Base-by-base conservation (phyloP, 2,329 filamentous ascomycete species). In the Ilyonectria destructans region DNA sequence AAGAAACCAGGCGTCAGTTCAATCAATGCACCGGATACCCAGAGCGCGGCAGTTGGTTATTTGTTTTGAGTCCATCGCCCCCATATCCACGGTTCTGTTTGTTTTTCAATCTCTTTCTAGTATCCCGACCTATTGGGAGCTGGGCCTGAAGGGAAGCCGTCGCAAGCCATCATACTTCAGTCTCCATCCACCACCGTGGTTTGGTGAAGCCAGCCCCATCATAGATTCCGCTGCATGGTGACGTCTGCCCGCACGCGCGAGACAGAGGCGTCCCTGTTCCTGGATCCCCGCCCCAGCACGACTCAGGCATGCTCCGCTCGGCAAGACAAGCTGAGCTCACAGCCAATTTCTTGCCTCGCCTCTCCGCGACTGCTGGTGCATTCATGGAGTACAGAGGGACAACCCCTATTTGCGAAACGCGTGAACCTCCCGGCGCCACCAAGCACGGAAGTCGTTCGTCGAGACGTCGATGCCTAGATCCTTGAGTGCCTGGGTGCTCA, bases 371-470 rank as follows among this genome's bases (percentile, higher is more conserved):
- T 29, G 31, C 33, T 19, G 31, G 33, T 31, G 37, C 21, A 35
- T 19, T 37, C 31, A 37, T 54, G n/a, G 56, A 21, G 33, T 21
- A 46, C 57, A 8, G 7, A 12, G 12, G 31, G 31, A 33, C 9
- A 33, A 4, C 13, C 63, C 58, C 70, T 84, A 89, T 76, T 86
- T 86, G 68, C 87, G 84, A 76, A 89, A 91, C 35, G 89, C 89
- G 69, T 85, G 84, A 58, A 89, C 83, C 74, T 91, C 86, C 69
- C 89, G 85, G 76, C 88, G 86, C 95, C 95, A 97, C 95, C 95
- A 97, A 17, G 86, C 90, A 52, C 84, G 84, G 79, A 97, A 97
- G 74, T 95, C 89, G 76, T 91, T 88, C 0, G 93, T 94, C 52
- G 87, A 84, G 63, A 96, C 89, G 76, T 93, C 87, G 70, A 97